A percentile compares a stretch with the other conserved stretches of the same genome.
Evolutionary conservation across 1,284 basidiomycete species (phyloP).

Genomic region (Phylloboletellus chloephorus): DNA sequence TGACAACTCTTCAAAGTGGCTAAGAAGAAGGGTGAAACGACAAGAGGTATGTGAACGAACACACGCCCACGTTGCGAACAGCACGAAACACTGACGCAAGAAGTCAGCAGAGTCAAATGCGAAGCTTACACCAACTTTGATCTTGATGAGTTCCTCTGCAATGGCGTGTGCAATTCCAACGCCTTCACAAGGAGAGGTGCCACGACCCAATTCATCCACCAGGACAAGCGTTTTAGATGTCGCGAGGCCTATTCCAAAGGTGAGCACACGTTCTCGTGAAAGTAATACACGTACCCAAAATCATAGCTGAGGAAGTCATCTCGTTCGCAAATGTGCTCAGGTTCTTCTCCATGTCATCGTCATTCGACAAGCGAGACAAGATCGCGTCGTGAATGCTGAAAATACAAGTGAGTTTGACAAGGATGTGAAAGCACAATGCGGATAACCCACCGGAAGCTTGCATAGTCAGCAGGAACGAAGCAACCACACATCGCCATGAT

Average conservation of each 20-base stretch:
- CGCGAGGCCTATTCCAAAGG: slow-evolving; percentile 55
- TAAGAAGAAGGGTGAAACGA: slow-evolving; percentile 24
- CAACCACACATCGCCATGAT: slow-evolving; percentile 87
- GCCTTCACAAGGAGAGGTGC: slow-evolving; percentile 83
- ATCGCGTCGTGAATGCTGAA: slow-evolving; percentile 74
- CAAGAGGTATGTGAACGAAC: background rate
- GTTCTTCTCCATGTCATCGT: slow-evolving; percentile 83
- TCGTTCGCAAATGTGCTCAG: slow-evolving; percentile 91
- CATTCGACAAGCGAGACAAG: slow-evolving; percentile 85
- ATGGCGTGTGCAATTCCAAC: slow-evolving; percentile 90
- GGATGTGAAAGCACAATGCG: background rate
- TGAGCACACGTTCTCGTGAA: background rate
- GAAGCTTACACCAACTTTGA: slow-evolving; percentile 47
- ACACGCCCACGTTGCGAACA: slow-evolving; percentile 78
- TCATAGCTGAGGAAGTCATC: slow-evolving; percentile 88
- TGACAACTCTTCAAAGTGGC: slow-evolving; percentile 69
- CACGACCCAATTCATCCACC: slow-evolving; percentile 88
- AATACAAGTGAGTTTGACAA: background rate
- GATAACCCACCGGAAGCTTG: slow-evolving; percentile 61
- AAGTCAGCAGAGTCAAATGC: slow-evolving; percentile 2
- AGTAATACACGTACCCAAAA: slow-evolving; percentile 49
- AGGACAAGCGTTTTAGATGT: slow-evolving; percentile 71
- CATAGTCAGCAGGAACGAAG: slow-evolving; percentile 89
- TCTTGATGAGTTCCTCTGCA: slow-evolving; percentile 76
- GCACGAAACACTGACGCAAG: slow-evolving; percentile 63